Conservation (phyloP, 2,329 filamentous ascomycete species). For the Zymoseptoria brevis region DNA sequence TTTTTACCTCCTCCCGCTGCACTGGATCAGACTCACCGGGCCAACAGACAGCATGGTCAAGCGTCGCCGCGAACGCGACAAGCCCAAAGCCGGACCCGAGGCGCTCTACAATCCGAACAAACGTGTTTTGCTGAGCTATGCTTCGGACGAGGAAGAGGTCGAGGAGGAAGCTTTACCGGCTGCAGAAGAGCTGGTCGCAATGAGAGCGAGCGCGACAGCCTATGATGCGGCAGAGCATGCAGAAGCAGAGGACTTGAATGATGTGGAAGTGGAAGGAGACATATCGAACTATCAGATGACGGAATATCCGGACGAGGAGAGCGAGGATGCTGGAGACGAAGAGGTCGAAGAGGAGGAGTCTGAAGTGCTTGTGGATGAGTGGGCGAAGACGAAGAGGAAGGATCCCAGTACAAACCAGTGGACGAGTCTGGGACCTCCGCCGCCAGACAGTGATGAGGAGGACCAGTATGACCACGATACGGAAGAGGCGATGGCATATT, state of each 20-base stretch:
- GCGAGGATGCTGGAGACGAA: neutral
- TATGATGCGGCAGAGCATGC: neutral
- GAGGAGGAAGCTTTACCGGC: slow-evolving; percentile 1
- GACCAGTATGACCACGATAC: slow-evolving; percentile 19
- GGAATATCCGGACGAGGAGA: slow-evolving; percentile 8
- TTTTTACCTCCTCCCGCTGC: too few species aligned
- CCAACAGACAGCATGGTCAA: slow-evolving; percentile 16
- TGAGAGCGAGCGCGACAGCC: neutral
- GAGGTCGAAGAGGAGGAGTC: neutral
- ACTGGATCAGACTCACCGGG: neutral
- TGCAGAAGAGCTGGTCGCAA: neutral
- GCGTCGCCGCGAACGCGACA: slow-evolving; percentile 26
- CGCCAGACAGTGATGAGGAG: slow-evolving; percentile 19
- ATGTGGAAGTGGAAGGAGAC: neutral
- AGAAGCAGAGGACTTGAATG: neutral
- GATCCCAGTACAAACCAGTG: slow-evolving; percentile 19
- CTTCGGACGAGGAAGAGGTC: slow-evolving; percentile 22
- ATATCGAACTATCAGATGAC: slow-evolving; percentile 13
- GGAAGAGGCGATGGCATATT: slow-evolving; percentile 28
- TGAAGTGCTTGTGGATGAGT: neutral
- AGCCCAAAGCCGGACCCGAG: slow-evolving; percentile 25
- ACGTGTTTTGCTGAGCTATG: slow-evolving; percentile 28
- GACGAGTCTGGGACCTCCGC: slow-evolving; percentile 19
- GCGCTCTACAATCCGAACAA: slow-evolving; percentile 27
- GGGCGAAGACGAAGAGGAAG: slow-evolving; percentile 3